Conservation (phyloP, 306 rosid genomes). For the Prosopis cineraria region DNA sequence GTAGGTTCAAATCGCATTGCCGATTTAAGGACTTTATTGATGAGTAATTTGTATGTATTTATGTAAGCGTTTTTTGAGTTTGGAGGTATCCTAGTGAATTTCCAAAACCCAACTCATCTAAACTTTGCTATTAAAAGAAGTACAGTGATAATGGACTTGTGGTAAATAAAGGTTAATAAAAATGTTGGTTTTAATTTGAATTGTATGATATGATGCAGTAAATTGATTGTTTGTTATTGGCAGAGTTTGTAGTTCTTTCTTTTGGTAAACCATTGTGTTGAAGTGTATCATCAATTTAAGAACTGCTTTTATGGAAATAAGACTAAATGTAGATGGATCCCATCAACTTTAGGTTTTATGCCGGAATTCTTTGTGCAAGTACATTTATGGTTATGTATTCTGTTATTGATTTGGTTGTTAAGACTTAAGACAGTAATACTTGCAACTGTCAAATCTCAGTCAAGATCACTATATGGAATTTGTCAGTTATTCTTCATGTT, state of each 20-base stretch:
- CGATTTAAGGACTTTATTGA: too few relatives aligned
- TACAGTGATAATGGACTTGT: neutral
- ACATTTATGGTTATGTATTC: constrained; percentile 8
- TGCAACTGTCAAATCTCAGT: neutral
- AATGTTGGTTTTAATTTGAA: neutral
- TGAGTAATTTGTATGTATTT: too few relatives aligned
- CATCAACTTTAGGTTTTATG: neutral
- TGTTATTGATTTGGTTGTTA: neutral
- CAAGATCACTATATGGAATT: constrained; percentile 14
- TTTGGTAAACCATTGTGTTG: neutral
- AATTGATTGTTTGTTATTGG: neutral
- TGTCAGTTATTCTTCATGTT: neutral
- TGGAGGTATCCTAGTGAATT: too few relatives aligned
- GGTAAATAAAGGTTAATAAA: neutral
- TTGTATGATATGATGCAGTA: neutral
- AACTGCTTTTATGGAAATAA: neutral
- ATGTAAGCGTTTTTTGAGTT: too few relatives aligned
- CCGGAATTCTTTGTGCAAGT: constrained; percentile 5
- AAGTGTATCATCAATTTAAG: neutral
- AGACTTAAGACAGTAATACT: constrained; percentile 1
- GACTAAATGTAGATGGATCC: neutral
- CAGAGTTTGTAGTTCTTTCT: neutral
- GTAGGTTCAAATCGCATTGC: too few relatives aligned
- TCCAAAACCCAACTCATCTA: too few relatives aligned
- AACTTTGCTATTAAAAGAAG: too few relatives aligned